A percentile compares a stretch with the other conserved stretches of the same genome.
These are phyloP conservation scores for Camelina hispida DNA, from an alignment of 345 rosid species.

Conservation along the genomic window DNA sequence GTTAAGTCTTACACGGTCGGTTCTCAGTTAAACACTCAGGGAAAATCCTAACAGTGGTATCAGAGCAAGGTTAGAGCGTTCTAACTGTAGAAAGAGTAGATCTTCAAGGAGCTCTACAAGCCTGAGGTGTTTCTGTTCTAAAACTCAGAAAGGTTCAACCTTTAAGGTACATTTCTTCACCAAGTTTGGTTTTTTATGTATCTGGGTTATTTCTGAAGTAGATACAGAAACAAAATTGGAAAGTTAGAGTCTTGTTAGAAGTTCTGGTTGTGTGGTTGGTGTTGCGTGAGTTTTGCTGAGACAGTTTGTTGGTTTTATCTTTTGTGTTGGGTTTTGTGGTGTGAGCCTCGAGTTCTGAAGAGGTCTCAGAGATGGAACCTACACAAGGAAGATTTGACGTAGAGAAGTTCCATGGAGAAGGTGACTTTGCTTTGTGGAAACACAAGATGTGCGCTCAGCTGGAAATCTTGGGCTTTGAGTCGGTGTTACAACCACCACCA, in stretches of 20 bases:
- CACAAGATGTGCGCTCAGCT: background rate
- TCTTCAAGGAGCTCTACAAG: background rate
- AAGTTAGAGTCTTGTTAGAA: no score
- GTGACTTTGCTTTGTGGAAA: constrained; percentile 1
- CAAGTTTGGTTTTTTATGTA: background rate
- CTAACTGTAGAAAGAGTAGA: background rate
- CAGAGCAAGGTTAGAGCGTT: background rate
- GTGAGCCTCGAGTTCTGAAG: no score
- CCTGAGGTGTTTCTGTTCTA: background rate
- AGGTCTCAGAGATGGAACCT: background rate
- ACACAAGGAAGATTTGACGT: background rate
- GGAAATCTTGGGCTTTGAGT: background rate
- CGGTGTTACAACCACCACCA: background rate
- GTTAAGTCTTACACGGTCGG: background rate
- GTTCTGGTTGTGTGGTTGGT: background rate
- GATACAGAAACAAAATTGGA: background rate
- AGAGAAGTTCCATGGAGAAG: background rate
- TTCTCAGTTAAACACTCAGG: background rate
- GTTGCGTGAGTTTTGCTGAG: background rate
- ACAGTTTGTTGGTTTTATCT: background rate
- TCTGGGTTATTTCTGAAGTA: background rate
- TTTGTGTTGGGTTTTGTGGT: background rate
- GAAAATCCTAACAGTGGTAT: background rate
- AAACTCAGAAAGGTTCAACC: background rate
- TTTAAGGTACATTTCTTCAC: background rate